These are phyloP conservation scores for Amorphotheca resinae DNA, from an alignment of 495 filamentous ascomycete species.

Conservation along the genomic window DNA sequence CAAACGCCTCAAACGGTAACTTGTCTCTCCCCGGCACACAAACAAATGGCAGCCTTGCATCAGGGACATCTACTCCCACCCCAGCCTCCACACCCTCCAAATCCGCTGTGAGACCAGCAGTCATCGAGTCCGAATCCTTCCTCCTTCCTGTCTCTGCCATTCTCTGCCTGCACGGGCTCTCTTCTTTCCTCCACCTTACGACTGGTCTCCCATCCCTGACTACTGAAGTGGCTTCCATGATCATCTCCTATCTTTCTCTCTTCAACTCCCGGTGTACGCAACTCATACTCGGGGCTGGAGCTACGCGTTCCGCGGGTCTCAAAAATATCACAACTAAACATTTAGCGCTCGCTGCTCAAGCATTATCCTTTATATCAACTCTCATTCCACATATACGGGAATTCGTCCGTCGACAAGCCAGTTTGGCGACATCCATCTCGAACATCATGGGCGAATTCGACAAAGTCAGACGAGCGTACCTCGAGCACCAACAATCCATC, in stretches of 20 bases:
- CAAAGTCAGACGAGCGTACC: slow-evolving; percentile 74
- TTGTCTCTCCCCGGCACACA: slow-evolving; percentile 1
- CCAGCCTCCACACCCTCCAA: slow-evolving; percentile 31
- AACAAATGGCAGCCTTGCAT: slow-evolving; percentile 21
- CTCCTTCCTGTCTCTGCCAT: slow-evolving; percentile 75
- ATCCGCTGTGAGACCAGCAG: slow-evolving; percentile 57
- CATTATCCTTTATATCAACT: slow-evolving; percentile 74
- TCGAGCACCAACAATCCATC: slow-evolving; percentile 88
- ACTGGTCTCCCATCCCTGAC: slow-evolving; percentile 79
- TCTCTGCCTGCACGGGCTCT: slow-evolving; percentile 65
- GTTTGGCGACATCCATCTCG: slow-evolving; percentile 33
- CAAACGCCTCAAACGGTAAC: slow-evolving; percentile 1
- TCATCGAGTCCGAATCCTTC: slow-evolving; percentile 75
- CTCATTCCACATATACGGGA: slow-evolving; percentile 86
- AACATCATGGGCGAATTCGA: slow-evolving; percentile 77
- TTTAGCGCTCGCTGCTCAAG: slow-evolving; percentile 83
- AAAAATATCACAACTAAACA: slow-evolving; percentile 97
- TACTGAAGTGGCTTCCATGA: slow-evolving; percentile 59
- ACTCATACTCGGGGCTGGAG: slow-evolving; percentile 88
- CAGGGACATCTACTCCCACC: slow-evolving; percentile 14
- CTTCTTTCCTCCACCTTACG: slow-evolving; percentile 70
- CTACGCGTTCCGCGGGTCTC: slow-evolving; percentile 77
- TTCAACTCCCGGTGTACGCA: slow-evolving; percentile 94
- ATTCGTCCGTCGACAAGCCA: slow-evolving; percentile 65
- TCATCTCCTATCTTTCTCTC: slow-evolving; percentile 56